phyloP scores from a whole-genome alignment of 2,329 filamentous ascomycete genomes.

The Lasiodiplodia gonubiensis region DNA sequence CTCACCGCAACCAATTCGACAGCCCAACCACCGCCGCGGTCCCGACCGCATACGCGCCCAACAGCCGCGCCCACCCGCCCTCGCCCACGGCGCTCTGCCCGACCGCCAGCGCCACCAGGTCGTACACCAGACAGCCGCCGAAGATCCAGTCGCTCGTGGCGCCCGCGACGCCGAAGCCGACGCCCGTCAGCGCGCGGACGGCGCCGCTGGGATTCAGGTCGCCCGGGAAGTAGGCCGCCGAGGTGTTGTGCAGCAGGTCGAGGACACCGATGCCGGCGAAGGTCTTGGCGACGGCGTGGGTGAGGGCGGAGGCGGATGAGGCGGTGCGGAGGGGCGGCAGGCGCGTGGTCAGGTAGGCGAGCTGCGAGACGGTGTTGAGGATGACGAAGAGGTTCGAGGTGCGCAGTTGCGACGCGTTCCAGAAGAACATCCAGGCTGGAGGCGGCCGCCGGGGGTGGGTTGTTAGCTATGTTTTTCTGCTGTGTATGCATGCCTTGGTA shows the following conservation, averaged over 20 bases:
- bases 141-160: slow-evolving; percentile 65
- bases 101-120: slow-evolving; percentile 60
- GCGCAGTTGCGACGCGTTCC: slow-evolving; percentile 60
- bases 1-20: slow-evolving; percentile 61
- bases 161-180: slow-evolving; percentile 59
- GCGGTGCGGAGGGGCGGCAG: slow-evolving; percentile 57
- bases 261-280: slow-evolving; percentile 66
- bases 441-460: slow-evolving; percentile 34
- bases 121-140: slow-evolving; percentile 64
- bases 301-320: slow-evolving; percentile 60
- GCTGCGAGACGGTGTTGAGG: slow-evolving; percentile 61
- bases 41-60: slow-evolving; percentile 59
- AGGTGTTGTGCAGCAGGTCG: slow-evolving; percentile 64
- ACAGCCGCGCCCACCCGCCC: slow-evolving; percentile 56
- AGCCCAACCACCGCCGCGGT: slow-evolving; percentile 60
- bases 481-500: no score
- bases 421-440: slow-evolving; percentile 64
- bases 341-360: slow-evolving; percentile 59
- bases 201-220: slow-evolving; percentile 49
- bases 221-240: slow-evolving; percentile 61
- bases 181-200: slow-evolving; percentile 59
- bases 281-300: slow-evolving; percentile 63
- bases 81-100: slow-evolving; percentile 53
- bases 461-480: background rate
- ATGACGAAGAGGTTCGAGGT: slow-evolving; percentile 62